Conservation (phyloP, 805 yeast genomes). For the Pichia membranifaciens region DNA sequence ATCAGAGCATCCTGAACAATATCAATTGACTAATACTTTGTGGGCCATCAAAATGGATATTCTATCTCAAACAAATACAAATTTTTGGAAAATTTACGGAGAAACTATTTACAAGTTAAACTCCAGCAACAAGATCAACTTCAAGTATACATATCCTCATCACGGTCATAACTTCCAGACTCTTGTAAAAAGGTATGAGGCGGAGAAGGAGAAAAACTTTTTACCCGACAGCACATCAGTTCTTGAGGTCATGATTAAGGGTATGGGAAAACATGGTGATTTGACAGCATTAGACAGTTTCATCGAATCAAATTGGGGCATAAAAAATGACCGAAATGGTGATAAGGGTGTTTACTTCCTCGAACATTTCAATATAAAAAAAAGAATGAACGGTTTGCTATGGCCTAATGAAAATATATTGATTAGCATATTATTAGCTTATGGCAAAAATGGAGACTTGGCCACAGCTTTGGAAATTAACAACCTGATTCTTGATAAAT, state of each 20-base stretch:
- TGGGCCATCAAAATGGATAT: slow-evolving; percentile 24
- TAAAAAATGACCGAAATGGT: slow-evolving; percentile 11
- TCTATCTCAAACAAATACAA: slow-evolving; percentile 20
- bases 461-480: slow-evolving; percentile 25
- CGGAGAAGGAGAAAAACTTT: background rate
- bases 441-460: slow-evolving; percentile 26
- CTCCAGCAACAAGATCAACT: background rate
- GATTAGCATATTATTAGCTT: slow-evolving; percentile 26
- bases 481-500: slow-evolving; percentile 21
- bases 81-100: slow-evolving; percentile 24
- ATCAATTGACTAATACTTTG: slow-evolving; percentile 19
- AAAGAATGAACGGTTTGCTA: slow-evolving; percentile 9
- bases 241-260: slow-evolving; percentile 4
- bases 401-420: slow-evolving; percentile 26
- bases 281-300: slow-evolving; percentile 20
- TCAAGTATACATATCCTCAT: slow-evolving; percentile 4
- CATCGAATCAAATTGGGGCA: slow-evolving; percentile 27
- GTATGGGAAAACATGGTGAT: slow-evolving; percentile 26
- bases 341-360: slow-evolving; percentile 2
- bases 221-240: slow-evolving; percentile 1
- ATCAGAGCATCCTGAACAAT: background rate
- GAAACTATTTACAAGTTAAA: slow-evolving; percentile 4
- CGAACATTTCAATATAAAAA: slow-evolving; percentile 9
- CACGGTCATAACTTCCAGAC: slow-evolving; percentile 9
- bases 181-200: slow-evolving; percentile 6